A percentile compares a stretch with the other conserved stretches of the same genome.
Evolutionary conservation across 1,284 basidiomycete genomes (phyloP).

Genomic region (Apiotrichum gracile): DNA sequence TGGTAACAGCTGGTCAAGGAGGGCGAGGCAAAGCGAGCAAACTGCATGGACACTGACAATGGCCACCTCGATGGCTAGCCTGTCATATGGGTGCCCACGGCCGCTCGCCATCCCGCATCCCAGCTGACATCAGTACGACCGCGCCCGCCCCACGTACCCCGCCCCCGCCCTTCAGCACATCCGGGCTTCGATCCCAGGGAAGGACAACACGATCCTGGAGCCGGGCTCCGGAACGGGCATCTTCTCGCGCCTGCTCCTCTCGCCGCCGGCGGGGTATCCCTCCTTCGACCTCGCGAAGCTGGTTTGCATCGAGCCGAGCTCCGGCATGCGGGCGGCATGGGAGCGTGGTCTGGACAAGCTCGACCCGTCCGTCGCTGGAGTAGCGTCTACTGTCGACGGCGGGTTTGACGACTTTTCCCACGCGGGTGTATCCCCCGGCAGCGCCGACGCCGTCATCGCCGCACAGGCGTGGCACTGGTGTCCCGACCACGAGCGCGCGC

Average conservation of each 20-base stretch:
- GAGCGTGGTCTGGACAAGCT: conserved; percentile 20
- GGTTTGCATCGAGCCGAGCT: conserved; percentile 45
- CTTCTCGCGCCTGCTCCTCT: conserved; percentile 46
- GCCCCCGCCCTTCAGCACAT: conserved; percentile 36
- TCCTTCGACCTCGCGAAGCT: conserved; percentile 33
- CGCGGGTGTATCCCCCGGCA: conserved; percentile 20
- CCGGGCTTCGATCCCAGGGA: conserved; percentile 1
- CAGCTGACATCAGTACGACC: conserved; percentile 38
- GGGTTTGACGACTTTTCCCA: conserved; percentile 43
- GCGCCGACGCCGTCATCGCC: conserved; percentile 44
- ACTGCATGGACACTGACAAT: no score
- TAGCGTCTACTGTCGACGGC: conserved; percentile 32
- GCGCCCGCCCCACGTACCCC: conserved; percentile 48
- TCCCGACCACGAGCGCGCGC: conserved; percentile 38
- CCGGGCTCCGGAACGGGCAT: conserved; percentile 48
- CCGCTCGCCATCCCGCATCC: no score
- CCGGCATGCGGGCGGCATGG: conserved; percentile 47
- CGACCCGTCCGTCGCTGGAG: background rate
- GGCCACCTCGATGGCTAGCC: no score
- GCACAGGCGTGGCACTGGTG: conserved; percentile 48
- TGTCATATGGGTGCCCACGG: no score
- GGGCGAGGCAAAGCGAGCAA: no score
- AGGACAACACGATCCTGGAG: conserved; percentile 31
- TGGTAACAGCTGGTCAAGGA: no score
- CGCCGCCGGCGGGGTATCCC: conserved; percentile 26